Evolutionary conservation across 768 basidiomycete species (phyloP).

Genomic region (Trametes coccinea): DNA sequence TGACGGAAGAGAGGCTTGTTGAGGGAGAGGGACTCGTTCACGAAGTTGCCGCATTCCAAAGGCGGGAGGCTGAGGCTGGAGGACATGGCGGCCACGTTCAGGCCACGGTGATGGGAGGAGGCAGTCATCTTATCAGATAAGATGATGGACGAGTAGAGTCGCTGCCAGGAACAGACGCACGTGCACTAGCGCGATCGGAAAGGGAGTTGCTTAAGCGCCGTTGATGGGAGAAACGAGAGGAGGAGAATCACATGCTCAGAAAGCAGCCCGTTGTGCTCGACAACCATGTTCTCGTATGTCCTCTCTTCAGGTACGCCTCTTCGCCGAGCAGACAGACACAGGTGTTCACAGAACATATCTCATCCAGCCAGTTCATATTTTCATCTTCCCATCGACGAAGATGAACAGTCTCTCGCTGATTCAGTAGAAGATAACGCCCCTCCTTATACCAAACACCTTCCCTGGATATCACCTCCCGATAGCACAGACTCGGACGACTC

Average conservation of each 20-base stretch:
- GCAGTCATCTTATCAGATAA: slow-evolving; percentile 18
- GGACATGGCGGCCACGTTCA: not conserved
- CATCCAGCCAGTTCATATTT: slow-evolving; percentile 61
- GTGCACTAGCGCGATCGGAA: not conserved
- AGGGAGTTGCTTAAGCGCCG: not conserved
- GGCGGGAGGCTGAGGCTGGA: no score
- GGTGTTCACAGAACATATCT: not conserved
- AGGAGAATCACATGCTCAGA: slow-evolving; percentile 27
- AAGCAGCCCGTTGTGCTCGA: slow-evolving; percentile 18
- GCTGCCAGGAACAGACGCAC: not conserved
- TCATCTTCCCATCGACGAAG: slow-evolving; percentile 61
- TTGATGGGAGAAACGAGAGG: not conserved
- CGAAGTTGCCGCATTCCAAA: not conserved
- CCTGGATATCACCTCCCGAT: slow-evolving; percentile 29
- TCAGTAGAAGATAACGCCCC: slow-evolving; percentile 43
- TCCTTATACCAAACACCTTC: slow-evolving; percentile 29
- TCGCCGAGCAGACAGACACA: not conserved
- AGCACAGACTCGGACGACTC: slow-evolving; percentile 24
- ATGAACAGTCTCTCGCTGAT: slow-evolving; percentile 36
- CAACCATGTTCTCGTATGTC: slow-evolving; percentile 33
- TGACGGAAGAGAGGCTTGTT: not conserved
- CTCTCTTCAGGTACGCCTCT: slow-evolving; percentile 25
- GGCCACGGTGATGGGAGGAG: not conserved
- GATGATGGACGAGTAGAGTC: slow-evolving; percentile 7
- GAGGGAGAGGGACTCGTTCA: not conserved